Percentiles rank a stretch among this genome's conserved stretches.
Conservation (phyloP, 2,329 filamentous ascomycete genomes). For the Dothidotthia symphoricarpi region DNA sequence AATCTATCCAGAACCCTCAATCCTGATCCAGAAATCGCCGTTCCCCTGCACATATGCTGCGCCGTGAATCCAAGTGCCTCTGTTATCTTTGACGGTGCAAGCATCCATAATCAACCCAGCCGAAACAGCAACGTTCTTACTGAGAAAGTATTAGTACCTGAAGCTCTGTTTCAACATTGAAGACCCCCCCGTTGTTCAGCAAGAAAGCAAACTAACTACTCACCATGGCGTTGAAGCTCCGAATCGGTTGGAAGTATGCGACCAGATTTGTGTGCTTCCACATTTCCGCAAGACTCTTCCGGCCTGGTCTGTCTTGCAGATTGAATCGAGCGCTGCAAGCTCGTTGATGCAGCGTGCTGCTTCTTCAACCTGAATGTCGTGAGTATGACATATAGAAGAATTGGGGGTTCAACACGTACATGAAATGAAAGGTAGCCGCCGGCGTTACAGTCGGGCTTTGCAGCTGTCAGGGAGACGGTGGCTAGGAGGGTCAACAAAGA, state of each 20-base stretch:
- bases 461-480: neutral
- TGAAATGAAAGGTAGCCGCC: too few species aligned
- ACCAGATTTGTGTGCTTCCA: neutral
- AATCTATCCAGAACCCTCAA: too few species aligned
- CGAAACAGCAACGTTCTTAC: neutral
- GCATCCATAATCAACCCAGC: constrained; percentile 1
- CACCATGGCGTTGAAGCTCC: neutral
- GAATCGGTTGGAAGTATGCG: neutral
- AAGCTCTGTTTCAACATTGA: neutral
- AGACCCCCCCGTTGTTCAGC: too few species aligned
- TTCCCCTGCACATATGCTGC: too few species aligned
- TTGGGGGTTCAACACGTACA: too few species aligned
- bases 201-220: neutral
- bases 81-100: neutral
- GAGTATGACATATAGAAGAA: neutral
- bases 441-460: too few species aligned
- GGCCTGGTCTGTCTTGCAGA: neutral
- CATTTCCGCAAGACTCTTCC: neutral
- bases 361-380: neutral
- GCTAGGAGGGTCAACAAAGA: neutral
- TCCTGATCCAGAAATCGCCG: too few species aligned
- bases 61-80: too few species aligned
- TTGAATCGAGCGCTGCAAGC: neutral
- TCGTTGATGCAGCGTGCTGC: neutral
- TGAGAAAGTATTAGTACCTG: neutral